Base-by-base conservation (phyloP, 2,329 filamentous ascomycete species). In the Nemania serpens region DNA sequence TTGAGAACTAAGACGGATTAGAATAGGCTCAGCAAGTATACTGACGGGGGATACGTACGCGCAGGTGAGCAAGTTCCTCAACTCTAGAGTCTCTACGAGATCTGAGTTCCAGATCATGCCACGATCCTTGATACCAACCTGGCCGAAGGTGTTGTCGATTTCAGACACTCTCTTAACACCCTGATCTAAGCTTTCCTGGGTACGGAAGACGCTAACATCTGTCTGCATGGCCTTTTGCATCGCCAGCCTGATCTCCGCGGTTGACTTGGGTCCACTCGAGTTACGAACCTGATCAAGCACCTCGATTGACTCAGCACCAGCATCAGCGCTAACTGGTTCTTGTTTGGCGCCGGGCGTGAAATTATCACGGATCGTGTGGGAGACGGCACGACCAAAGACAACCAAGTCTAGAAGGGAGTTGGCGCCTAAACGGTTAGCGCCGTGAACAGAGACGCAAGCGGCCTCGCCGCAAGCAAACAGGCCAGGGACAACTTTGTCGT, bases 31-130 rank as follows among this genome's bases (percentile, higher is more conserved):
- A n/a, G 17, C 5, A 13, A n/a, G 29, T 49, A 5, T 47, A n/a
- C 48, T 6, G 33, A 20, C 13, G 18, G 51, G n/a, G 7, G 39
- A 37, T 48, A 90, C 89, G 82, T 88, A 92, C 87, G 93, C 94
- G 88, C 95, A 98, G 73, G 95, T 98, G 75, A 99, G 82, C 73
- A 99, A 79, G 79, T 99, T 99, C 74, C 93, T 87, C 74, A 98
- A 84, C 81, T 99, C 95, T 58, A 99, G 87, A 7, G 94, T 96
- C 85, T 98, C 94, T 64, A 97, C 92, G 41, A 98, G 87, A 75
- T 98, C 94, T 22, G 91, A 93, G 88, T 98, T 98, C 94, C 94
- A 98, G 83, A 98, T 98, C 94, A 98, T 97, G 85, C 91, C 96
- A 78, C 95, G 91, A 79, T 98, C 94, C 87, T 97, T 96, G 81